A percentile compares a stretch with the other conserved stretches of the same genome.
Evolutionary conservation across 2,329 filamentous ascomycete genomes (phyloP).

Genomic region (Ascochyta pisi): DNA sequence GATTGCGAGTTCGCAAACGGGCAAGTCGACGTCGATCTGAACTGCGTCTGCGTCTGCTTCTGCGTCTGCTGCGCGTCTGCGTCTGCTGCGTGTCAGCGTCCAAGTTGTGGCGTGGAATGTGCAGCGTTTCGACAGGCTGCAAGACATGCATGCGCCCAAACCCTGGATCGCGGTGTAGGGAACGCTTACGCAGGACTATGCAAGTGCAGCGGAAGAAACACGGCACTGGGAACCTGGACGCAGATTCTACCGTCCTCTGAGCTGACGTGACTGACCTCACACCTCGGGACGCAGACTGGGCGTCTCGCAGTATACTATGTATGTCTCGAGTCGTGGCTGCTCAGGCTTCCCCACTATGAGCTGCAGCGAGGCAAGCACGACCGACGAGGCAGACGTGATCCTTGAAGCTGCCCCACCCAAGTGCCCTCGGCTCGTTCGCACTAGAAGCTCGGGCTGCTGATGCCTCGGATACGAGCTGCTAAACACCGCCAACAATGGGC

Average conservation of each 20-base stretch:
- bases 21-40: conserved; percentile 1
- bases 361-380: conserved; percentile 17
- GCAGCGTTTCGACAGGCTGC: conserved; percentile 16
- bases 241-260: not conserved
- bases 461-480: conserved; percentile 18
- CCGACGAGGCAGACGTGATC: conserved; percentile 20
- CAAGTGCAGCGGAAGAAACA: conserved; percentile 21
- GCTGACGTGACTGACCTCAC: not conserved
- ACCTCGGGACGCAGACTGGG: not conserved
- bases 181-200: conserved; percentile 4
- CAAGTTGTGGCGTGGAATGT: conserved; percentile 21
- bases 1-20: not conserved
- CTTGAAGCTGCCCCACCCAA: conserved; percentile 19
- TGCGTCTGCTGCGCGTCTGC: too few relatives aligned
- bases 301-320: not conserved
- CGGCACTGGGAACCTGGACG: conserved; percentile 9
- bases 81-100: conserved; percentile 22
- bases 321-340: conserved; percentile 10
- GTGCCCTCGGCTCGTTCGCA: conserved; percentile 21
- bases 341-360: conserved; percentile 14
- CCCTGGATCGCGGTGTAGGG: conserved; percentile 25
- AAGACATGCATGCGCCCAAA: conserved; percentile 23
- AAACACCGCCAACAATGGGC: not conserved
- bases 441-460: conserved; percentile 24
- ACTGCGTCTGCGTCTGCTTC: not conserved